phyloP scores from a whole-genome alignment of 2,329 filamentous ascomycete species.

The Aspergillus tamarii region DNA sequence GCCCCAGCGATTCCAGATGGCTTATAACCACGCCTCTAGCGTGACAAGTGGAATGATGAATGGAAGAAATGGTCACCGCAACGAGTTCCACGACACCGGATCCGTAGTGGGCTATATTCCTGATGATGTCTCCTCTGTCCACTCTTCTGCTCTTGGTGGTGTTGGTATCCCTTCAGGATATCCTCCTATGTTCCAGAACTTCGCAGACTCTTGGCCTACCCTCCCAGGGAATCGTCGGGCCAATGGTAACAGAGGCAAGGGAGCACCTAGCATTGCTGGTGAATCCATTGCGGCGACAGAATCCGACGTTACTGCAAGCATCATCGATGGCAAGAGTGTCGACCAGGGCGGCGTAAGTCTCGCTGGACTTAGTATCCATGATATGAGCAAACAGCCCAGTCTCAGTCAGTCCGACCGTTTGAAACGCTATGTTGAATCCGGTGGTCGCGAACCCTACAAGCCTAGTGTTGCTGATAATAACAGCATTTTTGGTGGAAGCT shows the following conservation, averaged over 20 bases:
- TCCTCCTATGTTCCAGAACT: constrained; percentile 93
- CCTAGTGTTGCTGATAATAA: constrained; percentile 56
- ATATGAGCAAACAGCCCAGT: constrained; percentile 71
- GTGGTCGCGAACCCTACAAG: constrained; percentile 64
- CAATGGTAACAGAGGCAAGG: constrained; percentile 67
- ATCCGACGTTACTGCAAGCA: constrained; percentile 78
- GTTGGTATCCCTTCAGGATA: constrained; percentile 81
- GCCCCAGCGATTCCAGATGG: constrained; percentile 83
- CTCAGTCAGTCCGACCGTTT: constrained; percentile 86
- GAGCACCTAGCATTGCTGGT: constrained; percentile 77
- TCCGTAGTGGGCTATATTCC: constrained; percentile 95
- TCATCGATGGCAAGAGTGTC: constrained; percentile 71
- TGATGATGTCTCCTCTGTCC: constrained; percentile 94
- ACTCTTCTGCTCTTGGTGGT: constrained; percentile 86
- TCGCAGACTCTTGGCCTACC: constrained; percentile 87
- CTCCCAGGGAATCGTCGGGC: constrained; percentile 71
- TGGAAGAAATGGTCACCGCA: constrained; percentile 53
- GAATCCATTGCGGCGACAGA: constrained; percentile 93
- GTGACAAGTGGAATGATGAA: constrained; percentile 59
- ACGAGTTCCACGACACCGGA: constrained; percentile 71
- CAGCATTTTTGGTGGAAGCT: constrained; percentile 69
- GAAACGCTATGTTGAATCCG: constrained; percentile 90
- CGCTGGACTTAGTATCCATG: constrained; percentile 75
- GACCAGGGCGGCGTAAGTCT: constrained; percentile 87
- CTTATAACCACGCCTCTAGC: constrained; percentile 68